Evolutionary conservation across 176 grass and related monocot genomes (phyloP).

Genomic region (Aegilops sharonensis): DNA sequence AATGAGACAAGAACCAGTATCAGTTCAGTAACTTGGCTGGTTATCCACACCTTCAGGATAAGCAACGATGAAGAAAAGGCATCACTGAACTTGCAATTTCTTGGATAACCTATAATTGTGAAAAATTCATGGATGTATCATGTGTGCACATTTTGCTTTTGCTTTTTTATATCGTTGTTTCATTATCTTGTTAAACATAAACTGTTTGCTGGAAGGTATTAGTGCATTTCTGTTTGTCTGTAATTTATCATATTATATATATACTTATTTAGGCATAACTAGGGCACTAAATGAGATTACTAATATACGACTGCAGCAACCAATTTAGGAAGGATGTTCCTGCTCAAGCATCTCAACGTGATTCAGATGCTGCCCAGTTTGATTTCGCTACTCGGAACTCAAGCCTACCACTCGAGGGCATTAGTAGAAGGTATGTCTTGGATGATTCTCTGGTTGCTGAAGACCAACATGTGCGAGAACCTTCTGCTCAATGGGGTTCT

Average conservation of each 20-base stretch:
- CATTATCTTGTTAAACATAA: neutral
- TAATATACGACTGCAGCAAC: slow-evolving; percentile 32
- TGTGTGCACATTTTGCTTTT: neutral
- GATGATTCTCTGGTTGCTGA: slow-evolving; percentile 49
- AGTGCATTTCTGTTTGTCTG: neutral
- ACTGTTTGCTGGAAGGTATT: slow-evolving; percentile 7
- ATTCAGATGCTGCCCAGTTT: slow-evolving; percentile 37
- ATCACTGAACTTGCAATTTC: neutral
- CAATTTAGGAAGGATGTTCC: slow-evolving; percentile 39
- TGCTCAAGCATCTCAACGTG: slow-evolving; percentile 41
- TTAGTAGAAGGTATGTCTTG: slow-evolving; percentile 39
- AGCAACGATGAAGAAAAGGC: neutral
- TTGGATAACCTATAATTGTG: neutral
- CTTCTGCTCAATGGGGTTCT: slow-evolving; percentile 60
- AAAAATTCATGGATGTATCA: neutral
- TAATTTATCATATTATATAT: slow-evolving; percentile 1
- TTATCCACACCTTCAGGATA: neutral
- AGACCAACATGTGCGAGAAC: slow-evolving; percentile 43
- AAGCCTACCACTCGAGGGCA: slow-evolving; percentile 53
- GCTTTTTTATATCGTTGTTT: neutral
- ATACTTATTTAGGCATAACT: neutral
- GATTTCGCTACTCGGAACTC: slow-evolving; percentile 37
- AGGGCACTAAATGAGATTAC: neutral
- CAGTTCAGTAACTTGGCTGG: neutral
- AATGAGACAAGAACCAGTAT: neutral